A percentile compares a stretch with the other conserved stretches of the same genome.
Evolutionary conservation across 78 protist genomes (phyloP).

Genomic region (Dictyostelium brefeldianum): DNA sequence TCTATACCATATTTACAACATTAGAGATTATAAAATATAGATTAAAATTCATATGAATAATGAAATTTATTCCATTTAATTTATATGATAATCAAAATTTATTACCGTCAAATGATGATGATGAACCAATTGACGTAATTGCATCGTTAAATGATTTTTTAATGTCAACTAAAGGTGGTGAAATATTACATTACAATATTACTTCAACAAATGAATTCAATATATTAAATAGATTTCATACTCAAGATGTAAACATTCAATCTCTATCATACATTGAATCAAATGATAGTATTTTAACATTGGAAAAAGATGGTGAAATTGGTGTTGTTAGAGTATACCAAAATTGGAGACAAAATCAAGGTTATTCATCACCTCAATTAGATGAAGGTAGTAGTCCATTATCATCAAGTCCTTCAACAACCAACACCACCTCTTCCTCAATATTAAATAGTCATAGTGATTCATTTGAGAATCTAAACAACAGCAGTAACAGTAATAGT

Average conservation of each 20-base stretch:
- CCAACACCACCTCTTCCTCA: background rate
- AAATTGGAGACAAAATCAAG: slow-evolving; percentile 77
- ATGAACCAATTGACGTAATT: slow-evolving; percentile 57
- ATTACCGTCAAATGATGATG: slow-evolving; percentile 45
- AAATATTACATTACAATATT: slow-evolving; percentile 44
- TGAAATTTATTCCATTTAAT: slow-evolving; percentile 53
- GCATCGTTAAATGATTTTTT: slow-evolving; percentile 67
- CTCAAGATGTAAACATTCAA: slow-evolving; percentile 12
- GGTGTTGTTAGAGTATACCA: slow-evolving; percentile 67
- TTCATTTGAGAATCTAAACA: background rate
- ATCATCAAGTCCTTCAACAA: background rate
- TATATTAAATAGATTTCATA: slow-evolving; percentile 31
- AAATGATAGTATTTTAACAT: slow-evolving; percentile 54
- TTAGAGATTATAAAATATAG: background rate
- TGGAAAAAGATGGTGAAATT: slow-evolving; percentile 57
- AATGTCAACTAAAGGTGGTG: slow-evolving; percentile 60
- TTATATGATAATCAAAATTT: slow-evolving; percentile 60
- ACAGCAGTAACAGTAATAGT: background rate
- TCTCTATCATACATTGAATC: slow-evolving; percentile 29
- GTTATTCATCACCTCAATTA: background rate
- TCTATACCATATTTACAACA: too few relatives aligned
- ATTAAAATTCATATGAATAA: slow-evolving; percentile 4
- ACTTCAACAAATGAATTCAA: slow-evolving; percentile 18
- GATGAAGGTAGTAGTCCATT: slow-evolving; percentile 25
- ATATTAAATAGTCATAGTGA: background rate